Evolutionary conservation across 2,329 filamentous ascomycete genomes (phyloP).

Genomic region (Trichoderma brevicompactum): DNA sequence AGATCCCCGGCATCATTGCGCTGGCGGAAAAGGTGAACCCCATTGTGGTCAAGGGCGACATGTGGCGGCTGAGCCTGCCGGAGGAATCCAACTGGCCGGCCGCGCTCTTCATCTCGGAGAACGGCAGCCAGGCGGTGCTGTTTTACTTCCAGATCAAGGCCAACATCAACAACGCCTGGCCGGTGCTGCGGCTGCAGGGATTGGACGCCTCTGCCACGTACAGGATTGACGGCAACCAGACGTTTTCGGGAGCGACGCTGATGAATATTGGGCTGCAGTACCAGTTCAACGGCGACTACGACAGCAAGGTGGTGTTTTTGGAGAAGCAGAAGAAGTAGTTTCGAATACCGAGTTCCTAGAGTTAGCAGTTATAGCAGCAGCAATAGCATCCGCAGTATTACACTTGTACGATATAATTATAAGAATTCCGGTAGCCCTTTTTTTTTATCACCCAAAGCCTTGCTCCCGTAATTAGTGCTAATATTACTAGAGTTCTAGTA

Average conservation of each 20-base stretch:
- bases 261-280: conserved; percentile 66
- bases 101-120: conserved; percentile 60
- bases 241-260: conserved; percentile 61
- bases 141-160: conserved; percentile 65
- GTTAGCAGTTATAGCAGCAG: no score
- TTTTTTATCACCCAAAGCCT: no score
- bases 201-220: conserved; percentile 60
- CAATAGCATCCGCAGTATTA: not conserved
- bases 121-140: conserved; percentile 55
- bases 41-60: conserved; percentile 60
- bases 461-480: no score
- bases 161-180: conserved; percentile 55
- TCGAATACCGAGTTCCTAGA: no score
- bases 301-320: conserved; percentile 61
- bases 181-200: conserved; percentile 59
- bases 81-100: conserved; percentile 66
- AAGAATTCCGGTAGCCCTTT: no score
- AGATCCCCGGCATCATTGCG: conserved; percentile 58
- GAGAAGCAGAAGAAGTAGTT: conserved; percentile 42
- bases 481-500: no score
- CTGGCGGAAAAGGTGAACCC: conserved; percentile 62
- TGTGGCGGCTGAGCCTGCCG: conserved; percentile 63
- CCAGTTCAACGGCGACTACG: conserved; percentile 56
- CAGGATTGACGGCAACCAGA: conserved; percentile 54
- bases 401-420: not conserved